Conservation (phyloP, 2,329 filamentous ascomycete genomes). For the Nigrospora sphaerica region DNA sequence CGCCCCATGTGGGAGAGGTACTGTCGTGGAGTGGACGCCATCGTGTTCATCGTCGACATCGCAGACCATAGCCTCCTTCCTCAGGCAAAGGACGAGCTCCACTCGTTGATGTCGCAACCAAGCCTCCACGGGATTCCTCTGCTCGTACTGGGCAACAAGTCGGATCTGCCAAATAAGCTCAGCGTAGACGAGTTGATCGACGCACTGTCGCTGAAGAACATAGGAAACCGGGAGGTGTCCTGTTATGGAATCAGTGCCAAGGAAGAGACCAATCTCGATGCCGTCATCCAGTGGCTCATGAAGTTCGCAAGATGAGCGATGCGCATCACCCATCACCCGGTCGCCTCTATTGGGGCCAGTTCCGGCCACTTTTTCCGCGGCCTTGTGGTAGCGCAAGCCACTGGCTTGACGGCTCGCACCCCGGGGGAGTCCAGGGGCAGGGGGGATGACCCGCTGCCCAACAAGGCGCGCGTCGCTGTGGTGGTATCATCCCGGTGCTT, state of each 20-base stretch:
- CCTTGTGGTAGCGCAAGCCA: too few relatives aligned
- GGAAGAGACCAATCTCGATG: constrained; percentile 97
- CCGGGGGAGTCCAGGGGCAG: too few relatives aligned
- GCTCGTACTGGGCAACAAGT: constrained; percentile 94
- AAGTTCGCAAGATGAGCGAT: constrained; percentile 69
- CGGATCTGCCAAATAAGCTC: constrained; percentile 83
- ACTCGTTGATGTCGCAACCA: constrained; percentile 77
- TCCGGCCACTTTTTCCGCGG: too few relatives aligned
- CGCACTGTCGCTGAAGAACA: constrained; percentile 78
- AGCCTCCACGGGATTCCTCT: constrained; percentile 85
- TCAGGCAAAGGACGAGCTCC: constrained; percentile 85
- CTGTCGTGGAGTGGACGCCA: constrained; percentile 93
- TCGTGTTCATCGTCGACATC: constrained; percentile 97
- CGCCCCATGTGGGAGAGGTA: constrained; percentile 99
- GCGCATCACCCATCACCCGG: neutral
- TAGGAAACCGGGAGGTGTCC: constrained; percentile 88
- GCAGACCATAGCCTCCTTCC: constrained; percentile 76
- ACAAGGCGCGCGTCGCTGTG: too few relatives aligned
- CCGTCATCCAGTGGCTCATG: constrained; percentile 93
- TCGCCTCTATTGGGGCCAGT: too few relatives aligned
- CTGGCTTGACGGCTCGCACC: too few relatives aligned
- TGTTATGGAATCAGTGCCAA: constrained; percentile 99
- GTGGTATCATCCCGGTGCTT: too few relatives aligned
- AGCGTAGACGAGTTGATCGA: constrained; percentile 95
- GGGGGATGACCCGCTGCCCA: too few relatives aligned